Base-by-base conservation (phyloP, 1,139 yeast species). In the Lodderomyces metapsilosis region DNA sequence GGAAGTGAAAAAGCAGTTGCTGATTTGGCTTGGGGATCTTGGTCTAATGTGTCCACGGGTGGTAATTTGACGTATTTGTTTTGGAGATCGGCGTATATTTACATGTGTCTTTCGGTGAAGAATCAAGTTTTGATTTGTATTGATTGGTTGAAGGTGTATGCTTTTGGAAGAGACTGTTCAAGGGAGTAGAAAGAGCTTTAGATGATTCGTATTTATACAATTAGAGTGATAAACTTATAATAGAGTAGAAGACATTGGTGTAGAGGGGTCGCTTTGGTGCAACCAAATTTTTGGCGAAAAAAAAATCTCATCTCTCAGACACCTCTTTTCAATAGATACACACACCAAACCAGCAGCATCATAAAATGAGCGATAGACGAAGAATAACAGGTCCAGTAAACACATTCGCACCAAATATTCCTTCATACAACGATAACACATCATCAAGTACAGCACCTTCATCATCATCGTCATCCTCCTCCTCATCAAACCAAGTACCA, bases 1-100 rank as follows among this genome's bases (percentile, higher is more conserved):
- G 97, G 97, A 50, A 77, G 88, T 39, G 97, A 89, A 60, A 78
- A 82, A 62, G 97, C 97, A 30, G 92, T 89, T 53, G 96, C 96
- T 33, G 97, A 89, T 61, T 71, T 89, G 56, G 82, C 84, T 31
- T 80, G 89, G 83, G 94, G 92, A 50, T 88, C 85, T 56, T 82
- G 88, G 78, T 83, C 87, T 51, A 83, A 84, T 56, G 75, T 82
- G 49, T 80, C 91, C 25, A 71, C 89, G 38, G 94, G 94, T 47
- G 96, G 97, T 54, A 76, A 88, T 36, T 71, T 86, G 62, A 88
- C 96, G 38, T 88, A 83, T 73, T 74, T 86, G 64, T 84, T 89
- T 78, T 89, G 97, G 97, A 83, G 95, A 69, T 83, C 91, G 27
- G 94, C 95, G 32, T 89, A 89, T 67, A 77, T 89, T 53, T 81